phyloP scores from a whole-genome alignment of 352 stramenopile genomes.

The Phytophthora aleatoria region DNA sequence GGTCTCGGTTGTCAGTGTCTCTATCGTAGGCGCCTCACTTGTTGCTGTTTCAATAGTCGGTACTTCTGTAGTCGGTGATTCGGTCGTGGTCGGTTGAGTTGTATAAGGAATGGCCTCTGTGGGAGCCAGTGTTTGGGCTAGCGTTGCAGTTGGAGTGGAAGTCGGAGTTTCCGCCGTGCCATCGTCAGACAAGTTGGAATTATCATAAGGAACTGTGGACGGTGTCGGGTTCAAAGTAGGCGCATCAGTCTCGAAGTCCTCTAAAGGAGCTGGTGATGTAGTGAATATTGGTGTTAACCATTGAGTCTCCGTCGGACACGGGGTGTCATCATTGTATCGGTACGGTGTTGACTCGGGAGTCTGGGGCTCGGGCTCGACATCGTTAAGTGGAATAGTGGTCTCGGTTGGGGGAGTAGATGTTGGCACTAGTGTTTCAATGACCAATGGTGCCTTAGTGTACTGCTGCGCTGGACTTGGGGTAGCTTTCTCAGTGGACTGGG shows the following conservation, averaged over 20 bases:
- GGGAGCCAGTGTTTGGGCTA: neutral
- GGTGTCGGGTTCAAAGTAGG: constrained; percentile 1
- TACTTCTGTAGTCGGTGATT: constrained; percentile 1
- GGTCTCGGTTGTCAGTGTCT: neutral
- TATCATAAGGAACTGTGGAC: neutral
- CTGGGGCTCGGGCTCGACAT: neutral
- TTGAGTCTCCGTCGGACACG: constrained; percentile 8
- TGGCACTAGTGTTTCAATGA: constrained; percentile 4
- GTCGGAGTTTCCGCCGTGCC: constrained; percentile 5
- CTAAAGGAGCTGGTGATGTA: neutral
- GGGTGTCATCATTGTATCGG: neutral
- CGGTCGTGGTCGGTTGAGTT: neutral
- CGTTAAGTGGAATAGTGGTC: neutral
- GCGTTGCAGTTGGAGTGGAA: constrained; percentile 5
- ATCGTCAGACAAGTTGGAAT: constrained; percentile 1
- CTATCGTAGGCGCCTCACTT: neutral
- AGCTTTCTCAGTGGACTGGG: neutral
- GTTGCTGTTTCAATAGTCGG: neutral
- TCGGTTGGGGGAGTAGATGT: neutral
- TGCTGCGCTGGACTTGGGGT: constrained; percentile 1
- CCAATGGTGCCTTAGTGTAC: neutral
- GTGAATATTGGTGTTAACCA: constrained; percentile 3
- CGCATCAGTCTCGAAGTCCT: constrained; percentile 3
- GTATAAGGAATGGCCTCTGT: constrained; percentile 15
- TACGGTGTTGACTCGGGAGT: constrained; percentile 6